Conservation (phyloP, 2,329 filamentous ascomycete species). For the Paracorniculantispora psalliotae region DNA sequence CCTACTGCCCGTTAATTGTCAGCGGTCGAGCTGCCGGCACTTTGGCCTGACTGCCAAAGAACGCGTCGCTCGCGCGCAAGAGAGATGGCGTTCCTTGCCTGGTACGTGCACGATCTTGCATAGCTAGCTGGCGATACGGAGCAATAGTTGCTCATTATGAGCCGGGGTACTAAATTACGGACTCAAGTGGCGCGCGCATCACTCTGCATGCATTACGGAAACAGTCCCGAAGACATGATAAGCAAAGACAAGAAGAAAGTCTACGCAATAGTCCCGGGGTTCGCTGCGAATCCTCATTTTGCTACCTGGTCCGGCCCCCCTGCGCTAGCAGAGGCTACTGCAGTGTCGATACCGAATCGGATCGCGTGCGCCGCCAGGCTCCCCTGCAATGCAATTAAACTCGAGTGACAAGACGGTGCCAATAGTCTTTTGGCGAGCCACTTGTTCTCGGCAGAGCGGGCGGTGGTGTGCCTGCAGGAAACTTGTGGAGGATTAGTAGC, state of each 20-base stretch:
- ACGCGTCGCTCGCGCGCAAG: background rate
- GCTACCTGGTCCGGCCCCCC: background rate
- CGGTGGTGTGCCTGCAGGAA: background rate
- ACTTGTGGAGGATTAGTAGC: background rate
- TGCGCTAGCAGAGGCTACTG: background rate
- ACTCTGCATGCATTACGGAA: background rate
- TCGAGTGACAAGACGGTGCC: background rate
- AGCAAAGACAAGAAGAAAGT: background rate
- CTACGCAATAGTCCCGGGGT: background rate
- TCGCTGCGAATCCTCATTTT: slow-evolving; percentile 5
- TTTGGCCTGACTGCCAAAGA: too few relatives aligned
- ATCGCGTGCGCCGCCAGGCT: background rate
- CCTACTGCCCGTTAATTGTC: too few relatives aligned
- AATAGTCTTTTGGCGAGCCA: background rate
- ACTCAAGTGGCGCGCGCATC: background rate
- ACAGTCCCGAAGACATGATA: background rate
- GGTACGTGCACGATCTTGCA: slow-evolving; percentile 7
- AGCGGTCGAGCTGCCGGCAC: too few relatives aligned
- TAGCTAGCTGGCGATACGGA: slow-evolving; percentile 3
- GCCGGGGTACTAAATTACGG: slow-evolving; percentile 1
- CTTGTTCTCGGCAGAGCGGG: background rate
- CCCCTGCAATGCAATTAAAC: slow-evolving; percentile 8
- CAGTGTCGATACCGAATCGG: slow-evolving; percentile 5
- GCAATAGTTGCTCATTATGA: background rate
- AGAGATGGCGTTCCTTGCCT: background rate